Base-by-base conservation (phyloP, 2,329 filamentous ascomycete genomes). In the Stachybotrys elegans region DNA sequence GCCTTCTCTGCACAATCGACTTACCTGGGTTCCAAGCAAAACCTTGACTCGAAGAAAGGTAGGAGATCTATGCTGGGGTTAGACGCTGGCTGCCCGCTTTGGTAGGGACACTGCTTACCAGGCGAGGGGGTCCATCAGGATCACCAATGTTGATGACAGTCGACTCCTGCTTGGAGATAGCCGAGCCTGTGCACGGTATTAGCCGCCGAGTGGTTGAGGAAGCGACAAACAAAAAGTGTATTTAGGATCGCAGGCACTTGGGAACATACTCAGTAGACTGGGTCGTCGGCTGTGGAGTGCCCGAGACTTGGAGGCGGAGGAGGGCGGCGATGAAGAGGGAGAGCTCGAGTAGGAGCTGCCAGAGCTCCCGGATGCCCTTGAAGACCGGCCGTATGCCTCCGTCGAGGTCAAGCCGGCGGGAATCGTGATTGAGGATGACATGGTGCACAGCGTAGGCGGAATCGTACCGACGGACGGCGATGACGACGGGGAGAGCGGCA, bases 21-120 rank as follows among this genome's bases (percentile, higher is more conserved):
- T 42, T 68, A 84, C 82, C 83, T 63, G 86, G 86, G 63, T 91
- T 91, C 86, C 86, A 92, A 48, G 83, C 81, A 58, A 89, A 92
- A 45, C 86, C 86, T 66, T 92, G 86, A 57, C 82, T 86, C 6
- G 83, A 84, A 48, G 86, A 83, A 41, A 91, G 79, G 61, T 88
- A 92, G 19, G 85, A 87, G 51, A 91, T 88, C 85, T 89, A 53
- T 43, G 43, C 25, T 19, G 29, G 6, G 40, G 43, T 43, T 31
- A 45, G 31, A 23, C 25, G 17, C 16, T 23, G 19, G 16, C 7
- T 31, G 37, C 23, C 23, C 32, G 31, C 41, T 27, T 32, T 42
- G 41, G 22, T 36, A 32, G 8, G 39, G 41, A 20, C 27, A 23
- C 41, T 22, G 58, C 81, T 62, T 68, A 89, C 84, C 68, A 91